phyloP scores from a whole-genome alignment of 495 filamentous ascomycete species.

The Daldinia caldariorum region DNA sequence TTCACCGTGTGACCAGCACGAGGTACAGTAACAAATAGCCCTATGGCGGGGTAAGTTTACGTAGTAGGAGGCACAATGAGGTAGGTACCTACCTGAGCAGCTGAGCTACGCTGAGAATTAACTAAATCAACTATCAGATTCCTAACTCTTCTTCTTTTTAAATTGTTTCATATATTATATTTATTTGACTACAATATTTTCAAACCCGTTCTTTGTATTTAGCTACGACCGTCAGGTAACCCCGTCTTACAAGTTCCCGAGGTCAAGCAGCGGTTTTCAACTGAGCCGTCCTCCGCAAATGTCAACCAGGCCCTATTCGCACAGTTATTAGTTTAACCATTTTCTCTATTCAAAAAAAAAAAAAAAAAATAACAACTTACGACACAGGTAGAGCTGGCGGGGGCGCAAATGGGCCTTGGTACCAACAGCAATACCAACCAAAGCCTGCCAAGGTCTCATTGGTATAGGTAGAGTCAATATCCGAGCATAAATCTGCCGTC shows the following conservation, averaged over 20 bases:
- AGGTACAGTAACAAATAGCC: no score
- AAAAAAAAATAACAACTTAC: constrained; percentile 15
- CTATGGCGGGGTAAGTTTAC: no score
- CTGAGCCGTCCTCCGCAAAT: constrained; percentile 35
- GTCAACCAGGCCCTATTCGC: constrained; percentile 36
- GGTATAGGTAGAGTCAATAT: constrained; percentile 34
- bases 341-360: background rate
- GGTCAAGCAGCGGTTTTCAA: constrained; percentile 36
- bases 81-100: no score
- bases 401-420: constrained; percentile 34
- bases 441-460: constrained; percentile 31
- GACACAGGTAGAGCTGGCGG: constrained; percentile 31
- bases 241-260: constrained; percentile 20
- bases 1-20: no score
- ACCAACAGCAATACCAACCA: constrained; percentile 43
- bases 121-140: no score
- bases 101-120: no score
- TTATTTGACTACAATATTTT: background rate
- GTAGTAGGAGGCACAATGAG: no score
- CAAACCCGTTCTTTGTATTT: background rate
- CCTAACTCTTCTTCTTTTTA: no score
- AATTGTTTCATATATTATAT: no score
- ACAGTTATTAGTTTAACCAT: constrained; percentile 4
- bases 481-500: constrained; percentile 8
- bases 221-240: constrained; percentile 12